Evolutionary conservation across 805 yeast species (phyloP).

Genomic region (Starmerella floricola): DNA sequence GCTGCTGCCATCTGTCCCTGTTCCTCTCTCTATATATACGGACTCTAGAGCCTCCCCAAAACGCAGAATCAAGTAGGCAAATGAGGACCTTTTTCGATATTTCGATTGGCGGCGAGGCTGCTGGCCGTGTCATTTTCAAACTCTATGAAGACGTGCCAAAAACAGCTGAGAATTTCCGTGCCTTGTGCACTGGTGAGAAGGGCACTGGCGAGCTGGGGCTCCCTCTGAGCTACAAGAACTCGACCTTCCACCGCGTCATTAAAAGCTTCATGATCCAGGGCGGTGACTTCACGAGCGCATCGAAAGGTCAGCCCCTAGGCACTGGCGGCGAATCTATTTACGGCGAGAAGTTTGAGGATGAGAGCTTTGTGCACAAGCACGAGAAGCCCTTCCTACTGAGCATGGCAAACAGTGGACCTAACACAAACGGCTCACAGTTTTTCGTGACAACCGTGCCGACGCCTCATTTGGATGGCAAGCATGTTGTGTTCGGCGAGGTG

Average conservation of each 20-base stretch:
- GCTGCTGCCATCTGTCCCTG: no score
- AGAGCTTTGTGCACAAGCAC: constrained; percentile 64
- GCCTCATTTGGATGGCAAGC: constrained; percentile 91
- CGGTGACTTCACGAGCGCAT: constrained; percentile 70
- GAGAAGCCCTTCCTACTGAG: constrained; percentile 78
- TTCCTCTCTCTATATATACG: no score
- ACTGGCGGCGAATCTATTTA: constrained; percentile 77
- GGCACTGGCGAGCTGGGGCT: constrained; percentile 51
- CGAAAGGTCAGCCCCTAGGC: constrained; percentile 33
- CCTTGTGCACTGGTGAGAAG: constrained; percentile 79
- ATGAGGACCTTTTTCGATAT: constrained; percentile 8
- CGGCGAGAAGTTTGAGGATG: constrained; percentile 84
- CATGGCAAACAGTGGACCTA: constrained; percentile 96
- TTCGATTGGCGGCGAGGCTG: constrained; percentile 46
- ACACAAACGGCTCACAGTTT: constrained; percentile 92
- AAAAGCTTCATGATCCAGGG: constrained; percentile 87
- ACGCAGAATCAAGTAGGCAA: neutral
- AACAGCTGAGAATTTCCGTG: constrained; percentile 82
- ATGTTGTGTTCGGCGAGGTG: constrained; percentile 90
- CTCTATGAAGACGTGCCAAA: constrained; percentile 61
- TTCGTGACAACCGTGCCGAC: constrained; percentile 87
- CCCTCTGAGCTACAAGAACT: constrained; percentile 64
- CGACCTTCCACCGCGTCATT: constrained; percentile 85
- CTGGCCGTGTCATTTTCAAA: constrained; percentile 72
- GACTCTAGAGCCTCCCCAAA: neutral